Base-by-base conservation (phyloP, 495 filamentous ascomycete genomes). In the Aspergillus diversus region DNA sequence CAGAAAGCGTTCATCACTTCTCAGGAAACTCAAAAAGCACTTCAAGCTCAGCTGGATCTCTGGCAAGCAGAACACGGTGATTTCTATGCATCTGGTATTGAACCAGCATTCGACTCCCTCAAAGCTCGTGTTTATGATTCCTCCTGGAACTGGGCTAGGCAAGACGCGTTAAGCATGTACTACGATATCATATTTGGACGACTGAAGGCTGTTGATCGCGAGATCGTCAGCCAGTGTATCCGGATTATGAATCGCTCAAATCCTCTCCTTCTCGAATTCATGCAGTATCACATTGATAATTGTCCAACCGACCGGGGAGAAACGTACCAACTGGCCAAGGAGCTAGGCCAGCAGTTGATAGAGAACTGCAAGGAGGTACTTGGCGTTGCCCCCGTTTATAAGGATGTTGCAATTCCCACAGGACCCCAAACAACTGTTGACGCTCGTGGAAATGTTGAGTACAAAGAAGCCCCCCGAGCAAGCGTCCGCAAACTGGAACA, bases 211-310 rank as follows among this genome's bases (percentile, higher is more conserved):
- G 91, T 99, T 12, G 95, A 99, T 69, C 90, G 95, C 55, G 95
- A 99, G 76, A 99, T 97, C 72, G 95, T 99, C 68, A 96, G 93
- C 74, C 93, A 91, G 69, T 98, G 95, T 77, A 99, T 99, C 71
- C 90, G 90, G 60, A 93, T 99, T 79, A 99, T 99, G 95, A 99
- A 97, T 80, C 90, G 94, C 33, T 96, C 95, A 31, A 99, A 97
- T 70, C 96, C 95, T 3, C 86, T 89, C 17, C 87, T 99, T 9
- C 84, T 99, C 50, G 94, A 99, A 65, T 98, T 97, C 78, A 99
- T 99, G 95, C 96, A 98, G 68, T 97, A 99, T 67, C 95, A 99
- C 81, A 98, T 99, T 74, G 96, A 99, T 71, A 93, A 97, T 80
- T 98, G 95, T 80, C 95, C 95, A 6, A 93, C 95, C 1, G 93